Percentiles rank a stretch among this genome's conserved stretches.
Conservation (phyloP, 345 rosid genomes). For the Combretum micranthum region DNA sequence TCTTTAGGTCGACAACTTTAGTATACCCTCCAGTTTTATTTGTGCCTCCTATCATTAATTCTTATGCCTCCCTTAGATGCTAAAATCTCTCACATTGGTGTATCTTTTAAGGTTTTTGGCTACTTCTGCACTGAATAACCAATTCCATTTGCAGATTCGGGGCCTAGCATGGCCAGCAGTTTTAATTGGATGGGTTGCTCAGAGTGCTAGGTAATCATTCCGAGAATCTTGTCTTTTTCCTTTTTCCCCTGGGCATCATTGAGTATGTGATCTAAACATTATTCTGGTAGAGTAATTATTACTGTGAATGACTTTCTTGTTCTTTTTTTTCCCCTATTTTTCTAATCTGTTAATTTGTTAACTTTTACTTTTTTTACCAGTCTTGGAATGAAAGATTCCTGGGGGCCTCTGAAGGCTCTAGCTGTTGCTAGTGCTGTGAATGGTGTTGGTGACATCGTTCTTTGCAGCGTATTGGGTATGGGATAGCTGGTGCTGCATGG, state of each 20-base stretch:
- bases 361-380: conserved; percentile 23
- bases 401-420: conserved; percentile 91
- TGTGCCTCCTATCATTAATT: background rate
- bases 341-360: no score
- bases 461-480: conserved; percentile 75
- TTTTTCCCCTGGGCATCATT: no score
- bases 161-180: conserved; percentile 94
- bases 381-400: conserved; percentile 98
- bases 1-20: background rate
- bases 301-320: no score
- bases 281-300: no score
- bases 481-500: conserved; percentile 97
- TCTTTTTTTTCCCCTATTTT: no score
- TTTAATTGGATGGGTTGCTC: conserved; percentile 88
- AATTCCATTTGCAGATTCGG: conserved; percentile 49
- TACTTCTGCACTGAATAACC: background rate
- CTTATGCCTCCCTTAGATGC: background rate
- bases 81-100: background rate
- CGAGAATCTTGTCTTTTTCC: conserved; percentile 8
- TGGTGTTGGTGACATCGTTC: conserved; percentile 65
- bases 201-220: conserved; percentile 73
- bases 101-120: background rate
- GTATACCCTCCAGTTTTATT: background rate
- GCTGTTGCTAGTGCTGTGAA: conserved; percentile 70
- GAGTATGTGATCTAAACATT: no score